Evolutionary conservation across 2,329 filamentous ascomycete species (phyloP).

Genomic region (Aspergillus intermedius): DNA sequence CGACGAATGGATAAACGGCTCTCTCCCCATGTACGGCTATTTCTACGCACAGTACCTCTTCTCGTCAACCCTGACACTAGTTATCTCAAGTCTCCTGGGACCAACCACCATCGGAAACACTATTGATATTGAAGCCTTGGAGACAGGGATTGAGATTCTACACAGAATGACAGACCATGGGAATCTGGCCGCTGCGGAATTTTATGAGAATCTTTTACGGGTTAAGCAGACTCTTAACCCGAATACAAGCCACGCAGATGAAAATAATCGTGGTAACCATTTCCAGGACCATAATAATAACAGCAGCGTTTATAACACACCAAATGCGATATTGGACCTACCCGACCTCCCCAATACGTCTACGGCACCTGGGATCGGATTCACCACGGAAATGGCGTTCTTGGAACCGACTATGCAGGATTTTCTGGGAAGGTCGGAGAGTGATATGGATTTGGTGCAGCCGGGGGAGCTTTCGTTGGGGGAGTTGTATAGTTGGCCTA

Average conservation of each 20-base stretch:
- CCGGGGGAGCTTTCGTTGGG: not conserved
- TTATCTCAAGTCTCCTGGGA: slow-evolving; percentile 21
- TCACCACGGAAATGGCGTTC: slow-evolving; percentile 20
- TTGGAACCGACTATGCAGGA: slow-evolving; percentile 20
- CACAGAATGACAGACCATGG: slow-evolving; percentile 21
- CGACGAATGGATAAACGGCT: slow-evolving; percentile 27
- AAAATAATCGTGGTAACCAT: too few species aligned
- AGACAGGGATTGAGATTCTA: slow-evolving; percentile 21
- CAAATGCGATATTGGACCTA: not conserved
- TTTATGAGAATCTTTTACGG: slow-evolving; percentile 19
- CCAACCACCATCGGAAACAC: slow-evolving; percentile 6
- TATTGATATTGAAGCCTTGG: slow-evolving; percentile 17
- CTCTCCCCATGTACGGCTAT: slow-evolving; percentile 27
- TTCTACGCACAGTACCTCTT: slow-evolving; percentile 31
- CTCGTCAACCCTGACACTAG: slow-evolving; percentile 26
- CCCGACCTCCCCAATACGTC: not conserved
- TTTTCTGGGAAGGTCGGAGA: slow-evolving; percentile 7
- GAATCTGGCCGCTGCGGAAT: slow-evolving; percentile 24
- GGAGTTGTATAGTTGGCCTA: not conserved
- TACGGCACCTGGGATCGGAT: slow-evolving; percentile 1
- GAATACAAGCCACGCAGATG: not conserved
- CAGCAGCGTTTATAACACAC: slow-evolving; percentile 3
- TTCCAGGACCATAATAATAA: slow-evolving; percentile 6
- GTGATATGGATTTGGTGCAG: not conserved
- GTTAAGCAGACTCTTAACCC: slow-evolving; percentile 6